Base-by-base conservation (phyloP, 371 early-diverging fungal species). In the Mortierella sp. region DNA sequence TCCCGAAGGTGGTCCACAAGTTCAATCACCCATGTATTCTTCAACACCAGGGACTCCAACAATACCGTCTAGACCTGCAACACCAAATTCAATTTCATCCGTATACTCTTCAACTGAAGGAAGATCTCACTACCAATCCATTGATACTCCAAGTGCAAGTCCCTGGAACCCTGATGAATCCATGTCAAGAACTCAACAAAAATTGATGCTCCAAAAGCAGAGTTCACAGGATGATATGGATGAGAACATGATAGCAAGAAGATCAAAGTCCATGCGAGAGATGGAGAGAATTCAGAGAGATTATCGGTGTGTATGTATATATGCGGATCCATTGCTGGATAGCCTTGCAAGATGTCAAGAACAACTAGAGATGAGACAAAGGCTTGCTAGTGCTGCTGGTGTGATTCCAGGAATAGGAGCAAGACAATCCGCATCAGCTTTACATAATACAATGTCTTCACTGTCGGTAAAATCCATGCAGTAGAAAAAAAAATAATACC, bases 111-210 rank as follows among this genome's bases (percentile, higher is more conserved):
- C 53, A 53, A 28, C 53, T 13, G 53, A 53, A 53, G 53, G 53
- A 29, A 8, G 53, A 53, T 9, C 53, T 47, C 58, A 7, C 32
- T 43, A 23, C 17, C 53, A 7, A 42, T 23, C 31, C 19, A 32
- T 45, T 9, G 29, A 19, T 17, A 32, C 47, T 57, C n/a, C 35
- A 29, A 22, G 15, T 17, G 49, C 58, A 10, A 54, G 59, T 15
- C 66, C 66, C 1, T 72, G 72, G 69, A 61, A 42, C 17, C 51
- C 55, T 58, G 29, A 3, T 10, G 69, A 64, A 34, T 49, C 66
- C 42, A 68, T 56, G 63, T 70, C 80, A 15, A 59, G 80, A 5
- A 79, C 80, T 5, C 80, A 79, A 42, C 80, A 79, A 61, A 79
- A 79, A 34, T 51, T 79, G 8, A 32, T 59, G 31, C 68, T 79